Conservation (phyloP, 345 rosid species). For the rapeseed (Brassica napus) region DNA sequence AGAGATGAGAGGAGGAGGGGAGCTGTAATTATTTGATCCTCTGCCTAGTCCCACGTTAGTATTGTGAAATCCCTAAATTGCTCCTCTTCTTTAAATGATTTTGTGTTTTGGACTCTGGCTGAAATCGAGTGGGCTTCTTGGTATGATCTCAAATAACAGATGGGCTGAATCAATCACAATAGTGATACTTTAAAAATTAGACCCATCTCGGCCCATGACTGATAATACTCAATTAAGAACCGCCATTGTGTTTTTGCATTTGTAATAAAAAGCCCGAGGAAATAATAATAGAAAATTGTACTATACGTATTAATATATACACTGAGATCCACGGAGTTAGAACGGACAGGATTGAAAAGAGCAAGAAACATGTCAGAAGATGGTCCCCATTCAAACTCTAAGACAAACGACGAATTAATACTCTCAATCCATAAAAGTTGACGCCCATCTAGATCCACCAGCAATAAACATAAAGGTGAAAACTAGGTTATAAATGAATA, state of each 20-base stretch:
- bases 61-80: not conserved
- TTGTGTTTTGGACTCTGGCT: not conserved
- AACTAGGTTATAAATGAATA: not conserved
- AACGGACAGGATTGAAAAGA: conserved; percentile 14
- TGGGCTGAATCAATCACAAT: not conserved
- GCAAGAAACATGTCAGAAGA: conserved; percentile 32
- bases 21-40: conserved; percentile 20
- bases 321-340: not conserved
- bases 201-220: conserved; percentile 1
- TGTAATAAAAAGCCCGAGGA: not conserved
- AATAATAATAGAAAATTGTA: not conserved
- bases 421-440: conserved; percentile 10
- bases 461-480: not conserved
- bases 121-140: not conserved
- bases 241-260: not conserved
- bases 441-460: conserved; percentile 18
- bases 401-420: conserved; percentile 11
- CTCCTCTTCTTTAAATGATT: not conserved
- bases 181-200: not conserved
- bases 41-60: not conserved
- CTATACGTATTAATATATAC: too few species aligned
- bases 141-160: not conserved
- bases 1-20: conserved; percentile 19
- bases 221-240: not conserved
- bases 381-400: conserved; percentile 29